A percentile compares a stretch with the other conserved stretches of the same genome.
Conservation (phyloP, 2,329 filamentous ascomycete genomes). For the Ceratocystiopsis sp. region DNA sequence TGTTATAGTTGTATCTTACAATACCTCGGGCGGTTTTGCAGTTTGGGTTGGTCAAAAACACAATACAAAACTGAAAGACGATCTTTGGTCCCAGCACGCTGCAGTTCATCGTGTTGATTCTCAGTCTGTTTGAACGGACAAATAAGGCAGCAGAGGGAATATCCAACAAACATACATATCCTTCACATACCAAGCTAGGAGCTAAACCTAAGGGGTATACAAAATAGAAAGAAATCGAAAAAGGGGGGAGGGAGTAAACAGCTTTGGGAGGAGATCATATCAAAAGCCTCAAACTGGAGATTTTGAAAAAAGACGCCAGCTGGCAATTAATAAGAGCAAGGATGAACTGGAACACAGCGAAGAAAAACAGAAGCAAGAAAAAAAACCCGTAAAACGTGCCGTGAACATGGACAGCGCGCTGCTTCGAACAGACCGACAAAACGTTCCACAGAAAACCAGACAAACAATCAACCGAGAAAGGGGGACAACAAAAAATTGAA, state of each 20-base stretch:
- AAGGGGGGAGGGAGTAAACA: neutral
- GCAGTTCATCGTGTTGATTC: too few species aligned
- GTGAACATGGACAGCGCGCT: too few species aligned
- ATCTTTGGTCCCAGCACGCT: too few species aligned
- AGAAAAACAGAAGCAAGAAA: too few species aligned
- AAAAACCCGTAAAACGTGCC: too few species aligned
- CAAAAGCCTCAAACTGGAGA: neutral
- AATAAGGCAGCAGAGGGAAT: conserved; percentile 1
- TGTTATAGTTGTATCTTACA: neutral
- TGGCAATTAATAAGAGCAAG: neutral
- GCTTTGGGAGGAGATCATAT: too few species aligned
- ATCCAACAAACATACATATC: conserved; percentile 4
- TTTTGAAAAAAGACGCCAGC: neutral
- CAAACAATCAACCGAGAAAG: neutral
- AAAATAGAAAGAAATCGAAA: conserved; percentile 1
- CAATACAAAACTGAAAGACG: neutral
- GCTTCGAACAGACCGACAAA: too few species aligned
- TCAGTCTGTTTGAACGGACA: too few species aligned
- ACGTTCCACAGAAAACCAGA: neutral
- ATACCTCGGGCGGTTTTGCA: neutral
- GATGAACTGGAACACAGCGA: too few species aligned
- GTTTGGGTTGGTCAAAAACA: too few species aligned
- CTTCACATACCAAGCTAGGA: conserved; percentile 5
- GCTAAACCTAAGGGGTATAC: conserved; percentile 13
- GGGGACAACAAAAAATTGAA: neutral